Conservation (phyloP, 345 rosid species). For the Salix purpurea region DNA sequence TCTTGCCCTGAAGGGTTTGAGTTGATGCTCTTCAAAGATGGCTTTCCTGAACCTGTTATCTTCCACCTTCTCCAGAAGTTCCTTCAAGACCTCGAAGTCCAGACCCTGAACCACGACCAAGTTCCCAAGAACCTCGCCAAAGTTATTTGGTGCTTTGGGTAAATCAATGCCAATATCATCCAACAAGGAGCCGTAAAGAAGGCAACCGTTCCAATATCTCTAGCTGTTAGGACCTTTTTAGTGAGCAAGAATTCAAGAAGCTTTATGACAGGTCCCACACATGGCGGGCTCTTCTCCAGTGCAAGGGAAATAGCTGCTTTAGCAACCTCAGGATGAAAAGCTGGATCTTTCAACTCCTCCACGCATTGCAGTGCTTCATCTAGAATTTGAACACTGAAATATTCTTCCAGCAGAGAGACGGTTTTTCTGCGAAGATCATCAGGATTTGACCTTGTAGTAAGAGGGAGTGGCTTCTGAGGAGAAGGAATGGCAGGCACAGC, state of each 20-base stretch:
- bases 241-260: slow-evolving; percentile 41
- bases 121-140: slow-evolving; percentile 67
- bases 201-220: slow-evolving; percentile 53
- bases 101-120: slow-evolving; percentile 41
- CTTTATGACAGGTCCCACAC: slow-evolving; percentile 38
- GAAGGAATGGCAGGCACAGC: slow-evolving; percentile 16
- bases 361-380: slow-evolving; percentile 71
- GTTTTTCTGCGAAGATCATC: slow-evolving; percentile 51
- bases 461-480: slow-evolving; percentile 19
- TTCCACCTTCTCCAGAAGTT: slow-evolving; percentile 53
- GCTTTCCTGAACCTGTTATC: slow-evolving; percentile 47
- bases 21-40: slow-evolving; percentile 21
- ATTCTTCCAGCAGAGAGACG: slow-evolving; percentile 58
- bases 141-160: slow-evolving; percentile 64
- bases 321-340: slow-evolving; percentile 59
- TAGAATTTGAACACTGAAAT: slow-evolving; percentile 42
- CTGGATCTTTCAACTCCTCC: slow-evolving; percentile 53
- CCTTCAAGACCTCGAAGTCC: slow-evolving; percentile 46
- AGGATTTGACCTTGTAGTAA: slow-evolving; percentile 14
- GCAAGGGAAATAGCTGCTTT: slow-evolving; percentile 69
- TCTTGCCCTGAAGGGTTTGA: no score
- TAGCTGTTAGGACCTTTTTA: slow-evolving; percentile 36
- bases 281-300: slow-evolving; percentile 59
- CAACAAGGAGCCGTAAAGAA: slow-evolving; percentile 53
- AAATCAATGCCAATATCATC: slow-evolving; percentile 73